Conservation (phyloP, 495 filamentous ascomycete species). For the Lophiotrema nucula region DNA sequence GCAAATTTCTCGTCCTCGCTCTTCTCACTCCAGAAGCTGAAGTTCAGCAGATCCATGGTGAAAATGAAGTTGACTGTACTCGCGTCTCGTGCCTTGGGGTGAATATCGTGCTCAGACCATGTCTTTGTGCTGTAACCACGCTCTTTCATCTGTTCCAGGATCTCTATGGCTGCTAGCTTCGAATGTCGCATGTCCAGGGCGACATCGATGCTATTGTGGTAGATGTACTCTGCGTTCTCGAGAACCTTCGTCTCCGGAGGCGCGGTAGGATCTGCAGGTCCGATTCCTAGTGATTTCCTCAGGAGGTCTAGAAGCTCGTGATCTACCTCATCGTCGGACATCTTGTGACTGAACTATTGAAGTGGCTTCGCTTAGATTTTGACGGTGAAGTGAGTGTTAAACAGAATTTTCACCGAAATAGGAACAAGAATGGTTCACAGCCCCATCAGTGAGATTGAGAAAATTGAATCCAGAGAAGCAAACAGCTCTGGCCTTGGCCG, state of each 20-base stretch:
- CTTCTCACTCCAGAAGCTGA: conserved; percentile 87
- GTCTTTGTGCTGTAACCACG: conserved; percentile 77
- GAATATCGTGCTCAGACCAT: conserved; percentile 89
- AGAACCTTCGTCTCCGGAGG: conserved; percentile 77
- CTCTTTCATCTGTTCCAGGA: conserved; percentile 77
- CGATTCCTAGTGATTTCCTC: conserved; percentile 69
- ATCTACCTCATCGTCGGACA: conserved; percentile 90
- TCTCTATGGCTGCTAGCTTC: conserved; percentile 74
- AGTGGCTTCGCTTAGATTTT: not conserved
- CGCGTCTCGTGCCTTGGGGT: conserved; percentile 76
- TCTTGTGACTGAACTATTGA: too few species aligned
- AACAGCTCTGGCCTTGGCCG: too few species aligned
- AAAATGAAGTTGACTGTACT: conserved; percentile 87
- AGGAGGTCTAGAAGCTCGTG: conserved; percentile 84
- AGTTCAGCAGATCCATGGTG: conserved; percentile 94
- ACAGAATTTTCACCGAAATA: too few species aligned
- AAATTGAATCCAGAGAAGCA: too few species aligned
- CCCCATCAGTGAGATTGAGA: too few species aligned
- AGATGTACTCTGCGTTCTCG: conserved; percentile 77
- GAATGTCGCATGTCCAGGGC: conserved; percentile 74
- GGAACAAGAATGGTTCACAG: too few species aligned
- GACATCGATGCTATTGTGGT: conserved; percentile 90
- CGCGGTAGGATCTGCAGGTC: conserved; percentile 32
- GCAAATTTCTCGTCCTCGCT: conserved; percentile 65
- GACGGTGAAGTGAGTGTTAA: too few species aligned